These are phyloP conservation scores for Aspergillus quadricinctus DNA, from an alignment of 2,329 filamentous ascomycete species.

Conservation along the genomic window DNA sequence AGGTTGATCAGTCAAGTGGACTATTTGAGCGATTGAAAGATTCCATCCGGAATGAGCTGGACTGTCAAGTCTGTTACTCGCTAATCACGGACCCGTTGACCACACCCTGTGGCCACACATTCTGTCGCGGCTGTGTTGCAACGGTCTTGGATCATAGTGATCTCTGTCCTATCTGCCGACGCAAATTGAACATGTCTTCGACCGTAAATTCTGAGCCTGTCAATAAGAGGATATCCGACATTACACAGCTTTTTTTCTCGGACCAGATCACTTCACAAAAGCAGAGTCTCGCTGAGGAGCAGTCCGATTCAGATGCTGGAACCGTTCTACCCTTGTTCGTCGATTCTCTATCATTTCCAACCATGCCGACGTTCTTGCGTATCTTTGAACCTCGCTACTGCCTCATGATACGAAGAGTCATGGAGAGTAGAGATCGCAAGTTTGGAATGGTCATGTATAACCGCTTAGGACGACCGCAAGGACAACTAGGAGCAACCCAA, in stretches of 20 bases:
- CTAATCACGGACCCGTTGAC: constrained; percentile 78
- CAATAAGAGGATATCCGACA: constrained; percentile 60
- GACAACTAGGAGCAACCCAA: constrained; percentile 47
- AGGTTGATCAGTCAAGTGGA: constrained; percentile 39
- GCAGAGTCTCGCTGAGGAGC: constrained; percentile 54
- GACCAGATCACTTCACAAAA: constrained; percentile 58
- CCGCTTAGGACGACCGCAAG: constrained; percentile 48
- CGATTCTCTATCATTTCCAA: constrained; percentile 75
- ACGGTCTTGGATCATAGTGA: constrained; percentile 72
- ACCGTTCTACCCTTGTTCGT: constrained; percentile 70
- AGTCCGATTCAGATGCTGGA: constrained; percentile 50
- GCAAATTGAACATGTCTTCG: constrained; percentile 53
- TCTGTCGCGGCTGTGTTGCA: constrained; percentile 75
- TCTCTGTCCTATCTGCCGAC: constrained; percentile 76
- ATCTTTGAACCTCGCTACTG: constrained; percentile 92
- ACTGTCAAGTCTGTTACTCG: constrained; percentile 85
- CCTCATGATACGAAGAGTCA: constrained; percentile 76
- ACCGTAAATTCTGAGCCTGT: constrained; percentile 48
- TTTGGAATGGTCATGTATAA: constrained; percentile 85
- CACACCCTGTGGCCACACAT: constrained; percentile 82
- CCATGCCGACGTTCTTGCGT: constrained; percentile 79
- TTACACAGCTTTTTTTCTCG: constrained; percentile 67
- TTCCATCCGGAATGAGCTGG: constrained; percentile 63
- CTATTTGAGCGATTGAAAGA: constrained; percentile 59
- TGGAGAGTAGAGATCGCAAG: constrained; percentile 64